Evolutionary conservation across 768 basidiomycete species (phyloP), one percentile per base, ranked within the genome.

Genomic region (Floccularia luteovirens): DNA sequence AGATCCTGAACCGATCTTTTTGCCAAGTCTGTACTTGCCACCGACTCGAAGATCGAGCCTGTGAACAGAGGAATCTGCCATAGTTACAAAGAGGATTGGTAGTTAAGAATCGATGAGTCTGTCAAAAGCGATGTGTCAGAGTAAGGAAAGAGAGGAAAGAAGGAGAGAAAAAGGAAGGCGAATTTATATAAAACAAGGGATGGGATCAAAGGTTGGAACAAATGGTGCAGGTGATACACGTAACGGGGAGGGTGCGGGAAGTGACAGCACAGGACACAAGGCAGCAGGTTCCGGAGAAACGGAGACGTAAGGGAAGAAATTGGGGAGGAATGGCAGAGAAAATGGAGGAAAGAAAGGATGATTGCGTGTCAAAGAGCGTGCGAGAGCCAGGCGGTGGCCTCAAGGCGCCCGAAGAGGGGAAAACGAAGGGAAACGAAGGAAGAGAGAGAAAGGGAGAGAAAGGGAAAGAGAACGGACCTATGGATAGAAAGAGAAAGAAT

Each of bases 1-100:
- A 32, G 93, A 97, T 47, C 94, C 94, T 24, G 91, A 94, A 47
- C 94, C 94, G 56, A 98, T 97, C 84, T 97, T 97, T 77, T 96
- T 96, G 45, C 94, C 94, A 49, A 98, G 82, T 56, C 94, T 79
- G 73, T 98, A 97, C 67, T 98, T 91, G 53, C 89, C 90, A 53
- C 89, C 89, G 33, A 91, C 88, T 49, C 88, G 76, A 50, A 90
- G 80, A 67, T 91, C 88, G 45, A 90, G 74, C 69, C 83, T 77
- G 60, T 74, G 72, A 34, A 19, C 7, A 14, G 82, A 68, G 31
- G 69, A 71, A 57, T 91, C 88, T 63, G 87, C 75, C 89, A 88
- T 90, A 42, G 8, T 34, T 8, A 34, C 7, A 36, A 38, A 39
- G 45, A 47, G 44, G 44, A 41, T 37, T 46, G 44, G n/a, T n/a